Evolutionary conservation across 805 yeast species (phyloP).

Genomic region (Saturnispora sanitii): DNA sequence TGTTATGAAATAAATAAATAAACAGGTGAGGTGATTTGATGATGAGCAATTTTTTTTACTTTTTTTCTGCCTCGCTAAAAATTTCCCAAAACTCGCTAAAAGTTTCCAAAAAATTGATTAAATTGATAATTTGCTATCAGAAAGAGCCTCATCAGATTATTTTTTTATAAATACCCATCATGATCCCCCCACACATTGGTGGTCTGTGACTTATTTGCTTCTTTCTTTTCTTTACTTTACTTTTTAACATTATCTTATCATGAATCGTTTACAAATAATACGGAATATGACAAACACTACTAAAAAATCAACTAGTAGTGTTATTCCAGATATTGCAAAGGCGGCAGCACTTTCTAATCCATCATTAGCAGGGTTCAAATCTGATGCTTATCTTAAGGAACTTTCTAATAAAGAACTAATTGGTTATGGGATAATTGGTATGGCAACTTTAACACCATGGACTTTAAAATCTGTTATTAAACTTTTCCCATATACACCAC

Average conservation of each 20-base stretch:
- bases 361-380: not conserved
- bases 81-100: not conserved
- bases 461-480: constrained; percentile 52
- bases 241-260: not conserved
- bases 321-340: not conserved
- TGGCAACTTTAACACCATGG: constrained; percentile 56
- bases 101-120: not conserved
- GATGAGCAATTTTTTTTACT: no score
- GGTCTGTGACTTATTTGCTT: no score
- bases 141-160: constrained; percentile 1
- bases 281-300: constrained; percentile 6
- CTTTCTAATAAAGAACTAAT: constrained; percentile 46
- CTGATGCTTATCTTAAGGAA: constrained; percentile 37
- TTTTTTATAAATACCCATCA: no score
- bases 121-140: not conserved
- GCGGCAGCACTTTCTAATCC: not conserved
- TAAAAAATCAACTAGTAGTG: constrained; percentile 3
- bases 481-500: constrained; percentile 66
- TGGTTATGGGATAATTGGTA: constrained; percentile 58
- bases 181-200: not conserved
- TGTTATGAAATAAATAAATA: not conserved
- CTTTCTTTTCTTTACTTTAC: not conserved
- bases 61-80: constrained; percentile 1
- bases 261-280: no score
- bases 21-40: not conserved